These are phyloP conservation scores for Stachybotrys chartarum DNA, from an alignment of 2,329 filamentous ascomycete species.

Conservation along the genomic window DNA sequence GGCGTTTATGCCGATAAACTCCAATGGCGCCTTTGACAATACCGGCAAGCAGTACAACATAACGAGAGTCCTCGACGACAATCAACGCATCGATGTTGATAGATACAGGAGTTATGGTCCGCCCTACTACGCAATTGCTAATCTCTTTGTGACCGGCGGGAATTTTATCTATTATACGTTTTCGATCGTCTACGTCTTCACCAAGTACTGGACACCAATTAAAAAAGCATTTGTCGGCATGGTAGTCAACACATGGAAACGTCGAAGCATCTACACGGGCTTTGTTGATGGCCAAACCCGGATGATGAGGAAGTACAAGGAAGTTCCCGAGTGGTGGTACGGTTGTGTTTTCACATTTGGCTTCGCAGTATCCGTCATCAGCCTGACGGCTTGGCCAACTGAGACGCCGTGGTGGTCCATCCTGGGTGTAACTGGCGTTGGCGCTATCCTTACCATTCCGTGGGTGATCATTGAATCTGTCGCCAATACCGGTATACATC, in stretches of 20 bases:
- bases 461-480: slow-evolving; percentile 32
- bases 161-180: slow-evolving; percentile 25
- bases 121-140: slow-evolving; percentile 24
- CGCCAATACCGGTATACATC: slow-evolving; percentile 23
- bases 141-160: slow-evolving; percentile 20
- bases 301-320: slow-evolving; percentile 34
- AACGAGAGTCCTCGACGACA: slow-evolving; percentile 32
- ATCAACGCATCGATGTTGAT: slow-evolving; percentile 21
- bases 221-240: slow-evolving; percentile 22
- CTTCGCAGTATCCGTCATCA: slow-evolving; percentile 5
- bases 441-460: slow-evolving; percentile 37
- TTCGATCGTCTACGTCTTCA: slow-evolving; percentile 25
- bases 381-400: slow-evolving; percentile 5
- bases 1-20: slow-evolving; percentile 41
- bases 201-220: slow-evolving; percentile 26
- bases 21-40: slow-evolving; percentile 36
- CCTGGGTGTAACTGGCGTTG: slow-evolving; percentile 34
- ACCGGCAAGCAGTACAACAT: slow-evolving; percentile 32
- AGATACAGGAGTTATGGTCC: slow-evolving; percentile 27
- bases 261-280: slow-evolving; percentile 30
- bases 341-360: slow-evolving; percentile 6
- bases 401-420: slow-evolving; percentile 38
- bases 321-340: slow-evolving; percentile 43
- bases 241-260: slow-evolving; percentile 11
- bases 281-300: slow-evolving; percentile 34